Evolutionary conservation across 2,329 filamentous ascomycete genomes (phyloP).

Genomic region (Fonsecaea multimorphosa): DNA sequence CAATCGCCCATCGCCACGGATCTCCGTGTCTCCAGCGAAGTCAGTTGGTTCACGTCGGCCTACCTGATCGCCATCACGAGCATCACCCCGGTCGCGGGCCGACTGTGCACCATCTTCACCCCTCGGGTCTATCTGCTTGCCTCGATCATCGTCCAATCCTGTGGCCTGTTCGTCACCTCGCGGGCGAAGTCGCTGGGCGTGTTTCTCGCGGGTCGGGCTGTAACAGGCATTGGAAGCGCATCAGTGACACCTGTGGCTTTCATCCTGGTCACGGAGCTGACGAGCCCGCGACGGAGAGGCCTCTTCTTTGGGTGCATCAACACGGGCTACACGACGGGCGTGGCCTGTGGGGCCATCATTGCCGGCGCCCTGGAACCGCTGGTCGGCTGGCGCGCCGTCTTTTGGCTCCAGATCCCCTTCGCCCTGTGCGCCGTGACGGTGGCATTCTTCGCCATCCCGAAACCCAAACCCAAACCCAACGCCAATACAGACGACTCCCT

Average conservation of each 20-base stretch:
- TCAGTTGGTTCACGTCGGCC: slow-evolving; percentile 80
- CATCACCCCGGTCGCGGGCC: slow-evolving; percentile 72
- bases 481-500: slow-evolving; percentile 41
- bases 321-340: slow-evolving; percentile 71
- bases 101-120: slow-evolving; percentile 73
- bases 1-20: slow-evolving; percentile 78
- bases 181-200: slow-evolving; percentile 62
- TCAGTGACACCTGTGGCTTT: slow-evolving; percentile 75
- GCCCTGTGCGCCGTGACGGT: slow-evolving; percentile 65
- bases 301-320: slow-evolving; percentile 77
- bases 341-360: slow-evolving; percentile 73
- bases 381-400: slow-evolving; percentile 76
- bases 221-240: slow-evolving; percentile 72
- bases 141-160: slow-evolving; percentile 63
- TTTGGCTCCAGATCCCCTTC: slow-evolving; percentile 73
- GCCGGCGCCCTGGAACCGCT: slow-evolving; percentile 68
- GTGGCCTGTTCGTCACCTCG: slow-evolving; percentile 70
- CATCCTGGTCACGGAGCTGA: slow-evolving; percentile 77
- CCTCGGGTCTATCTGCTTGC: slow-evolving; percentile 69
- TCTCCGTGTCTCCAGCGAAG: slow-evolving; percentile 72
- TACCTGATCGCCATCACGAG: slow-evolving; percentile 70
- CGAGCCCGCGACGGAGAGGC: slow-evolving; percentile 70
- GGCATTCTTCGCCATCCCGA: slow-evolving; percentile 70
- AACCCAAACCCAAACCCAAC: slow-evolving; percentile 31
- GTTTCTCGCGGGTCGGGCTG: slow-evolving; percentile 72